Base-by-base conservation (phyloP, 1,284 basidiomycete species). In the Chalciporus sp. region DNA sequence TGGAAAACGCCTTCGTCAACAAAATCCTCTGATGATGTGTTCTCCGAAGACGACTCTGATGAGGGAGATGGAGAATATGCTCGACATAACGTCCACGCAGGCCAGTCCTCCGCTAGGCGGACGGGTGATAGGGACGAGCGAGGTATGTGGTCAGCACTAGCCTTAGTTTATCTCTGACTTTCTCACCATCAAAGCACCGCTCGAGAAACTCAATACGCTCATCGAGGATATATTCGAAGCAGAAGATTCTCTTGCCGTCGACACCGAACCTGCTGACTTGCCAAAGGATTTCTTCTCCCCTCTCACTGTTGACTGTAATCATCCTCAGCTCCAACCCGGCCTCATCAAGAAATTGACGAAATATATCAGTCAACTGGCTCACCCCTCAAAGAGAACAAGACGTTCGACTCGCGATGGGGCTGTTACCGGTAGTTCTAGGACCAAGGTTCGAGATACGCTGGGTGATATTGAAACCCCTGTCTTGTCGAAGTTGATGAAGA, bases 211-310 rank as follows among this genome's bases (percentile, higher is more conserved):
- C 6, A 77, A 76, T 2, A 77, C 78, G 7, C 68, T 88, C 17
- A 75, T 95, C 1, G 92, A 95, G 57, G 92, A 95, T 53, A 82
- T 96, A 19, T 91, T 95, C 60, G 92, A 95, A 66, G 91, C 93
- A 0, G 90, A 95, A 65, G 94, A 96, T 65, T 71, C 81, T 0
- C 76, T 96, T 19, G 82, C 89, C 2, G 78, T 86, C 1, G 86
- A 90, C 55, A 74, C 82, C 1, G 79, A 83, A 39, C 58, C 76
- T 5, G 66, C 72, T 12, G 82, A 85, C 52, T 72, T 93, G 9
- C 79, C 85, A 10, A 62, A 74, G 20, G 81, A 85, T 4, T 90
- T 82, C 68, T 94, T 95, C 64, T 86, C 86, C 1, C 64, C 74
- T 2, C 71, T 84, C 12, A 86, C 87, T 0, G 61, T 71, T 14